These are phyloP conservation scores for Tolypocladium cylindrosporum DNA, from an alignment of 2,329 filamentous ascomycete genomes.

Conservation along the genomic window DNA sequence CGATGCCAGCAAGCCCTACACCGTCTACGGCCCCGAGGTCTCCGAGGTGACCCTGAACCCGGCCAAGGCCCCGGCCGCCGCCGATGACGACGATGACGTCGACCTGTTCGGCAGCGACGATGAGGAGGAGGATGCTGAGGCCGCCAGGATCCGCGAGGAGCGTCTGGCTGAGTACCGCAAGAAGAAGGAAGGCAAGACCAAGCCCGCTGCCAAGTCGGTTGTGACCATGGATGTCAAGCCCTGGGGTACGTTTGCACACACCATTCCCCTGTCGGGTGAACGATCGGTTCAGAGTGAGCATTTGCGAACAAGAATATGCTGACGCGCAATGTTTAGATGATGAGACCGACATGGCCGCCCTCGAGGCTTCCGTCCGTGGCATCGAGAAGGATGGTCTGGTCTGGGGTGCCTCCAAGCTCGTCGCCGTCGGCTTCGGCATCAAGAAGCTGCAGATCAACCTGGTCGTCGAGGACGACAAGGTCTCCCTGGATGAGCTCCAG, in stretches of 20 bases:
- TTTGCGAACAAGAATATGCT: background rate
- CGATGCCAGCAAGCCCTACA: conserved; percentile 81
- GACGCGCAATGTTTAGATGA: conserved; percentile 49
- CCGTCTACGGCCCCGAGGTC: conserved; percentile 81
- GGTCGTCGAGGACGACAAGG: conserved; percentile 94
- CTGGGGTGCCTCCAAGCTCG: conserved; percentile 87
- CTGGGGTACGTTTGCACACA: conserved; percentile 64
- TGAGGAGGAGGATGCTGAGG: conserved; percentile 89
- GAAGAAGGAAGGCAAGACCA: conserved; percentile 92
- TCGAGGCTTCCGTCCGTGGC: conserved; percentile 70
- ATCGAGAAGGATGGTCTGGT: conserved; percentile 91
- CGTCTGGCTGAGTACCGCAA: conserved; percentile 87
- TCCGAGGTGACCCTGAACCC: conserved; percentile 72
- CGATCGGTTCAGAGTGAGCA: background rate
- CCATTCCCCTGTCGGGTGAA: background rate
- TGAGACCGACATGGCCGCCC: conserved; percentile 79
- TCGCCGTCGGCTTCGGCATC: conserved; percentile 92
- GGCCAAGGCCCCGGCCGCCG: conserved; percentile 66
- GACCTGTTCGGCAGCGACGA: conserved; percentile 91
- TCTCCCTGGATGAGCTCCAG: conserved; percentile 80
- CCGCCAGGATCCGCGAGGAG: conserved; percentile 73
- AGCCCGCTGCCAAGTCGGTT: conserved; percentile 90
- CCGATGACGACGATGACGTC: conserved; percentile 72
- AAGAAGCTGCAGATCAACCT: conserved; percentile 99
- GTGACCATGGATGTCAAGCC: conserved; percentile 97